Evolutionary conservation across 2,329 filamentous ascomycete species (phyloP).

Genomic region (Tympanopsis confertula): DNA sequence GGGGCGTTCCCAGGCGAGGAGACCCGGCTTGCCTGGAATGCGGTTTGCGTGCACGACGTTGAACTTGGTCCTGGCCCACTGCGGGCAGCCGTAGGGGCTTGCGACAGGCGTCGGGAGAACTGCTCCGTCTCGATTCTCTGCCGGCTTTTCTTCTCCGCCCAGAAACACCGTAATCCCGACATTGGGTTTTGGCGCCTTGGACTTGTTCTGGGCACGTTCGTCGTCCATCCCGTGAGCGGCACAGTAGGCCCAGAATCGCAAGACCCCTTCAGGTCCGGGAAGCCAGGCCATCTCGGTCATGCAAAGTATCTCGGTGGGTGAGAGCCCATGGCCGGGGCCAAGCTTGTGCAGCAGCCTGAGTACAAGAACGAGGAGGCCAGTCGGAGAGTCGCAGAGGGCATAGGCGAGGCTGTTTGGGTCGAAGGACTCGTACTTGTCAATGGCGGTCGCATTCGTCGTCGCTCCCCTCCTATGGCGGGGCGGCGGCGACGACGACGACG

Average conservation of each 20-base stretch:
- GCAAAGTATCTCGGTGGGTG: slow-evolving; percentile 42
- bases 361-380: slow-evolving; percentile 42
- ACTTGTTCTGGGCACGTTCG: slow-evolving; percentile 10
- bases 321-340: slow-evolving; percentile 26
- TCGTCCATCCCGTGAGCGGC: slow-evolving; percentile 18
- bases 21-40: slow-evolving; percentile 23
- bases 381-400: slow-evolving; percentile 49
- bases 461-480: slow-evolving; percentile 6
- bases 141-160: slow-evolving; percentile 13
- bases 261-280: slow-evolving; percentile 48
- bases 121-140: slow-evolving; percentile 8
- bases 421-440: slow-evolving; percentile 15
- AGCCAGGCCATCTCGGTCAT: slow-evolving; percentile 54
- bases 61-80: slow-evolving; percentile 33
- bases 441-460: slow-evolving; percentile 11
- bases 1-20: slow-evolving; percentile 36
- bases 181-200: slow-evolving; percentile 17
- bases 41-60: slow-evolving; percentile 28
- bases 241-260: slow-evolving; percentile 42
- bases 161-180: slow-evolving; percentile 36
- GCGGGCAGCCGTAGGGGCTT: slow-evolving; percentile 28
- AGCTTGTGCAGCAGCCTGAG: slow-evolving; percentile 31
- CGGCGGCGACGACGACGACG: not conserved
- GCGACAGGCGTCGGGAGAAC: slow-evolving; percentile 4
- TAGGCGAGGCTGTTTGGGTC: slow-evolving; percentile 46